phyloP scores from a whole-genome alignment of 2,329 filamentous ascomycete species.

The Fonsecaea pugnacius region DNA sequence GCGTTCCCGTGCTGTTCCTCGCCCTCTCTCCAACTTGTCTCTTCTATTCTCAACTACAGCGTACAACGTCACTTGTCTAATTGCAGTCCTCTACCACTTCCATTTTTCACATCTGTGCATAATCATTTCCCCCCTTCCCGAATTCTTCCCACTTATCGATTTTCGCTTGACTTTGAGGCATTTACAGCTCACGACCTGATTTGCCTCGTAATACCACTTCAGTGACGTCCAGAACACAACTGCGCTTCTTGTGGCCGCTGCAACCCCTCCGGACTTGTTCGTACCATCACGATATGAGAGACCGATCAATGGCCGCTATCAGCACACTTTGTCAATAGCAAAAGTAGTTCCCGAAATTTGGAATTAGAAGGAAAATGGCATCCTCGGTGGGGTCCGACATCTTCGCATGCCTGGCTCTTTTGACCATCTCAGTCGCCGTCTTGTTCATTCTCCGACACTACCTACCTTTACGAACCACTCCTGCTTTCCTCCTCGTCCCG shows the following conservation, averaged over 20 bases:
- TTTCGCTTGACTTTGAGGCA: not conserved
- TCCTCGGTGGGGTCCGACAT: constrained; percentile 74
- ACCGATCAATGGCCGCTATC: constrained; percentile 2
- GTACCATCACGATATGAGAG: not conserved
- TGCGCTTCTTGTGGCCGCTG: not conserved
- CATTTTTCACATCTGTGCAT: constrained; percentile 8
- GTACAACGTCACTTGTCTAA: constrained; percentile 7
- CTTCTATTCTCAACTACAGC: not conserved
- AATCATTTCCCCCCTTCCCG: constrained; percentile 11
- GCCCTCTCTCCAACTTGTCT: constrained; percentile 7
- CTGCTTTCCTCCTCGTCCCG: constrained; percentile 84
- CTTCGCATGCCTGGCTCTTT: constrained; percentile 73
- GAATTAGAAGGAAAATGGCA: constrained; percentile 36
- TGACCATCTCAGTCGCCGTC: constrained; percentile 74
- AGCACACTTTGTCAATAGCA: constrained; percentile 6
- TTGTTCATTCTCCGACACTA: constrained; percentile 87
- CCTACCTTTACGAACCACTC: constrained; percentile 85
- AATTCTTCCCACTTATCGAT: not conserved
- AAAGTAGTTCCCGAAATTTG: not conserved
- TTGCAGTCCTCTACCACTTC: not conserved
- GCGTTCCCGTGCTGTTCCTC: constrained; percentile 13
- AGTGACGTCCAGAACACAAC: not conserved
- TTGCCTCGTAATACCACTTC: not conserved
- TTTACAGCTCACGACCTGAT: not conserved
- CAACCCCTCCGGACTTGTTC: not conserved